Evolutionary conservation across 2,329 filamentous ascomycete species (phyloP).

Genomic region (Niveomyces coronatus): DNA sequence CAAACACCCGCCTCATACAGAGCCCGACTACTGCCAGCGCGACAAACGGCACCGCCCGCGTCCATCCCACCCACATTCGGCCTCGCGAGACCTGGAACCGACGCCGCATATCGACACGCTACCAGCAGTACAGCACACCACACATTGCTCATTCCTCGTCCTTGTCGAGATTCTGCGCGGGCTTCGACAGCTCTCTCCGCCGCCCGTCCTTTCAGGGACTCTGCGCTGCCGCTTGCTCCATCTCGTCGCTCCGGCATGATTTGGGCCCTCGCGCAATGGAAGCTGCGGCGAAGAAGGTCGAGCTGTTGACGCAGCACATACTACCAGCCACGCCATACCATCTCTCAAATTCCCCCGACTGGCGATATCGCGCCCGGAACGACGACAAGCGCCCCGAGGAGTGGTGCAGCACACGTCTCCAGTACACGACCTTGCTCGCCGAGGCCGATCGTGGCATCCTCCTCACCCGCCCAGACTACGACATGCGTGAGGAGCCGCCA

Average conservation of each 20-base stretch:
- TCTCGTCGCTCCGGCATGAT: conserved; percentile 21
- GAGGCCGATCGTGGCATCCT: conserved; percentile 49
- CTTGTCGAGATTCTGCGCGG: too few species aligned
- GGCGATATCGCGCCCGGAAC: conserved; percentile 35
- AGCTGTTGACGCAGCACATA: conserved; percentile 40
- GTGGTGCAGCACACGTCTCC: conserved; percentile 38
- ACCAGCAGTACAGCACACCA: neutral
- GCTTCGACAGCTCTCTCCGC: conserved; percentile 4
- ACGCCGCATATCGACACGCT: too few species aligned
- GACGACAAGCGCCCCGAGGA: conserved; percentile 34
- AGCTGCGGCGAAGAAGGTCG: conserved; percentile 46
- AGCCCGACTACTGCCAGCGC: too few species aligned
- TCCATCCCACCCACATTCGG: too few species aligned
- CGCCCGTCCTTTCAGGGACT: conserved; percentile 14
- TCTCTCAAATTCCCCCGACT: conserved; percentile 37
- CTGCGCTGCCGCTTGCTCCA: conserved; percentile 14
- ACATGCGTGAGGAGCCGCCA: conserved; percentile 43
- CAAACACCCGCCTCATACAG: too few species aligned
- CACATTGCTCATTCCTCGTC: neutral
- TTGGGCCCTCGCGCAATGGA: conserved; percentile 39
- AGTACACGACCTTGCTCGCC: conserved; percentile 48
- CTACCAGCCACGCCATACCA: conserved; percentile 44
- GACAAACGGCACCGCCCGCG: too few species aligned
- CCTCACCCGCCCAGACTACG: conserved; percentile 45
- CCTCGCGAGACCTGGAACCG: too few species aligned